Evolutionary conservation across 306 rosid genomes (phyloP).

Genomic region (Begonia loranthoides): DNA sequence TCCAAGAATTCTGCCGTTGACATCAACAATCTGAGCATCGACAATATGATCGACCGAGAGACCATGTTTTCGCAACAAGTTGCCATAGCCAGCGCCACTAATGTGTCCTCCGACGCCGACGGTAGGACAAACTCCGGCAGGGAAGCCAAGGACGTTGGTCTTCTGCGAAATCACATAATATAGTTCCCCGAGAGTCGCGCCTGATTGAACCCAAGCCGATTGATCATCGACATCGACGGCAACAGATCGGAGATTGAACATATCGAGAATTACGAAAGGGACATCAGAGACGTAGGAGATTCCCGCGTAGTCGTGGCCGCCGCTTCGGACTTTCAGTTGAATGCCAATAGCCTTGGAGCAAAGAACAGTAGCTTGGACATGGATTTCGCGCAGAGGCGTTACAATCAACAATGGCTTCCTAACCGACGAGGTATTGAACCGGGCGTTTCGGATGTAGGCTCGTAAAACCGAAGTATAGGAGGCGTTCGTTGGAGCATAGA

Average conservation of each 20-base stretch:
- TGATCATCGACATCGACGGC: neutral
- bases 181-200: neutral
- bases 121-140: neutral
- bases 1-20: neutral
- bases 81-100: neutral
- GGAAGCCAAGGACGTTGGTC: neutral
- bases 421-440: neutral
- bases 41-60: neutral
- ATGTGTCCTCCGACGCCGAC: neutral
- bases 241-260: neutral
- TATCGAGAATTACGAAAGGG: neutral
- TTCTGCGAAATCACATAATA: neutral
- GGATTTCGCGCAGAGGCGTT: neutral
- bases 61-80: neutral
- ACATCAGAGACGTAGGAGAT: neutral
- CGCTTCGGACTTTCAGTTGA: neutral
- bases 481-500: neutral
- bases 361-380: neutral
- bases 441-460: neutral
- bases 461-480: neutral
- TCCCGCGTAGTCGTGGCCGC: neutral
- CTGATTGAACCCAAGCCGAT: neutral
- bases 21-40: neutral
- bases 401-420: neutral
- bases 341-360: neutral